Percentiles rank a stretch among this genome's conserved stretches.
Evolutionary conservation across 176 grass and related monocot genomes (phyloP).

Genomic region (Hyparrhenia diplandra): DNA sequence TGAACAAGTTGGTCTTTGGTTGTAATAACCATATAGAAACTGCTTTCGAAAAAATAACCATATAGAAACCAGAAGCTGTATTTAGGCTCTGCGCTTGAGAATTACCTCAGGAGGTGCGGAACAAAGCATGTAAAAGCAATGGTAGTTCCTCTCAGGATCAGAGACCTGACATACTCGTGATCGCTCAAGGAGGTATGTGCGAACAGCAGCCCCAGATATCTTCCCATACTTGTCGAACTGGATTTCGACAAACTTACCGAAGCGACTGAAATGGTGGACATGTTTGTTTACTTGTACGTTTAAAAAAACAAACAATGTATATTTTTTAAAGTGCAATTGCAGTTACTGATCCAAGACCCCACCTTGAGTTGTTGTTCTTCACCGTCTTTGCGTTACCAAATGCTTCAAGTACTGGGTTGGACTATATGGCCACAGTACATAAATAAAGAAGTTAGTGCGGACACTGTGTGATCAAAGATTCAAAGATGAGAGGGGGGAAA

Average conservation of each 20-base stretch:
- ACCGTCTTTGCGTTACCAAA: constrained; percentile 94
- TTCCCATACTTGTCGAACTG: constrained; percentile 91
- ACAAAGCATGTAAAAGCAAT: constrained; percentile 98
- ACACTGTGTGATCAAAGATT: not conserved
- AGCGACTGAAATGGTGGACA: constrained; percentile 51
- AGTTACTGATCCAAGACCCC: not conserved
- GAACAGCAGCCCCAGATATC: constrained; percentile 91
- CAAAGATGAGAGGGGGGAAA: not conserved
- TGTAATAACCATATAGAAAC: not conserved
- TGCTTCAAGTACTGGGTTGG: constrained; percentile 95
- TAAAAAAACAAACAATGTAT: not conserved
- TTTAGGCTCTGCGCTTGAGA: constrained; percentile 19
- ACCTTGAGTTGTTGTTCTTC: constrained; percentile 98
- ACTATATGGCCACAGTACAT: constrained; percentile 34
- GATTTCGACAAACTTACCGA: constrained; percentile 98
- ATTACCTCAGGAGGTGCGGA: constrained; percentile 83
- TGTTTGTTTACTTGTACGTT: too few relatives aligned
- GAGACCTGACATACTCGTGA: constrained; percentile 89
- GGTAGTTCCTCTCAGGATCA: constrained; percentile 95
- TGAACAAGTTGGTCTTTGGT: not conserved
- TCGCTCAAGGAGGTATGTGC: constrained; percentile 81
- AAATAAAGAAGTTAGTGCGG: constrained; percentile 19
- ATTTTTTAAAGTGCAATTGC: not conserved
- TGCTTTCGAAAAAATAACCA: too few relatives aligned
- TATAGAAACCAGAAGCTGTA: not conserved